Base-by-base conservation (phyloP, 495 filamentous ascomycete genomes). In the Chaetomium fimeti region DNA sequence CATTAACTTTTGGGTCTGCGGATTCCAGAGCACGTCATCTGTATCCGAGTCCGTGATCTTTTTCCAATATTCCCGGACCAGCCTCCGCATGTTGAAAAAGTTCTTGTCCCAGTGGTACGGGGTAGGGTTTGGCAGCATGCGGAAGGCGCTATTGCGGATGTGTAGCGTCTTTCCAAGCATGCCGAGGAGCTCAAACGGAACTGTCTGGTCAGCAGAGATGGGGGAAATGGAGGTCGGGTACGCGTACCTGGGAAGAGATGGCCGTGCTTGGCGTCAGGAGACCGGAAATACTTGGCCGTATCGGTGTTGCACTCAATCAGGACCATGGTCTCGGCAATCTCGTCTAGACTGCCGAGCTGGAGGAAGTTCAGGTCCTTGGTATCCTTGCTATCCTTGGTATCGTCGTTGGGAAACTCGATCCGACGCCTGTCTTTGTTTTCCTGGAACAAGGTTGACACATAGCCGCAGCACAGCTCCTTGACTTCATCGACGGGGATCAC, bases 81-180 rank as follows among this genome's bases (percentile, higher is more conserved):
- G 65, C 28, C 66, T 66, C 20, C 69, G 68, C 11, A 78, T 61
- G 64, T 72, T 69, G 62, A 81, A 78, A 32, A 69, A 74, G 45
- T 75, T 74, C 42, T 76, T 77, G 60, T 82, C 76, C 80, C 78
- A 83, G 47, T 68, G 69, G 59, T 77, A 78, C 2, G 74, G 68
- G 0, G 80, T 83, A 2, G 81, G 81, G 64, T 84, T 84, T 3
- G 80, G 81, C 3, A 84, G 70, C 71, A 78, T 77, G 12, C 79
- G 75, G 60, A 77, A 82, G 55, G 66, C 75, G 47, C 71, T 78
- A 16, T 74, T 71, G 2, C 68, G 65, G 27, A 81, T 75, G 22
- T 80, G 77, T 11, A 81, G 66, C 3, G 72, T 74, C n/a, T 77
- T 76, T 56, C 77, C 76, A 6, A 84, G 69, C 81, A 84, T 84